These are phyloP conservation scores for Suhomyces pyralidae DNA, from an alignment of 805 yeast species.

Conservation along the genomic window DNA sequence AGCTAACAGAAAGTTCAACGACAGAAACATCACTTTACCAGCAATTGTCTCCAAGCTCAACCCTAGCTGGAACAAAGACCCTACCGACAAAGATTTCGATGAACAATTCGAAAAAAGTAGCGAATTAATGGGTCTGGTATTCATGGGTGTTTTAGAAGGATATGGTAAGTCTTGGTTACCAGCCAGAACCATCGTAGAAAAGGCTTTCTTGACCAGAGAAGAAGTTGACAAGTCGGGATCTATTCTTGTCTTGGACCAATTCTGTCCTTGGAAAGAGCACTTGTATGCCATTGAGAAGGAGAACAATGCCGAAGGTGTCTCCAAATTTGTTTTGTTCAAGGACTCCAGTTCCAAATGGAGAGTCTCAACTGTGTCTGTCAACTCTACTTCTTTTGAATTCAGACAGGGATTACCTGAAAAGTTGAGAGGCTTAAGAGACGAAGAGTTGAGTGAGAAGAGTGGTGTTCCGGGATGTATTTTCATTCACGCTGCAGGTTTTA, in stretches of 20 bases:
- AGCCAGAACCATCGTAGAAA: conserved; percentile 71
- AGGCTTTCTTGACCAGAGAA: conserved; percentile 63
- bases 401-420: conserved; percentile 85
- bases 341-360: conserved; percentile 78
- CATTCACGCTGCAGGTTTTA: conserved; percentile 95
- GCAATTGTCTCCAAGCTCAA: conserved; percentile 74
- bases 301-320: conserved; percentile 50
- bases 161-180: conserved; percentile 90
- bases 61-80: conserved; percentile 78
- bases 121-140: conserved; percentile 78
- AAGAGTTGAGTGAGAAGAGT: conserved; percentile 62
- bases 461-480: conserved; percentile 90
- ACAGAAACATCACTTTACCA: conserved; percentile 72
- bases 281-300: conserved; percentile 69
- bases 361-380: conserved; percentile 87
- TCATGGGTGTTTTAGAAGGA: conserved; percentile 60
- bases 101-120: conserved; percentile 66
- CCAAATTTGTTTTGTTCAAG: conserved; percentile 74
- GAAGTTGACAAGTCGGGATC: conserved; percentile 67
- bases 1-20: conserved; percentile 62
- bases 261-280: conserved; percentile 96
- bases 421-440: conserved; percentile 96
- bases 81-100: conserved; percentile 65
- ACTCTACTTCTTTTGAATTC: conserved; percentile 73
- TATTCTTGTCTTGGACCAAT: conserved; percentile 67